phyloP scores from a whole-genome alignment of 2,329 filamentous ascomycete genomes.

The Thermothelomyces thermophilus region DNA sequence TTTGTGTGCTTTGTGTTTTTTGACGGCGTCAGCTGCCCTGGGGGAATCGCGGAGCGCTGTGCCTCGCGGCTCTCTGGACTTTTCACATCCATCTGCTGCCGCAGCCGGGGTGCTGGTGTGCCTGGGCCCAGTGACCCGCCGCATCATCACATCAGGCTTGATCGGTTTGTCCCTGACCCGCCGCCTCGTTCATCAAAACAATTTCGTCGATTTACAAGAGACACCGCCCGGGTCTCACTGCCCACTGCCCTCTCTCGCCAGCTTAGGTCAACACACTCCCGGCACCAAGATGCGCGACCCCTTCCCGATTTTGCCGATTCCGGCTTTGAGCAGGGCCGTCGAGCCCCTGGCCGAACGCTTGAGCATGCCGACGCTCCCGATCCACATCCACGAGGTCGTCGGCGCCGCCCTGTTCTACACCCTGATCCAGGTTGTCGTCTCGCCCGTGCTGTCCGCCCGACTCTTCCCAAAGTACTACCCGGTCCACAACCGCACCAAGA shows the following conservation, averaged over 20 bases:
- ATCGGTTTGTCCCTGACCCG: neutral
- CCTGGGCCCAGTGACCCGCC: neutral
- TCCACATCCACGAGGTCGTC: conserved; percentile 72
- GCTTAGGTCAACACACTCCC: neutral
- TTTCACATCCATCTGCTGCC: conserved; percentile 2
- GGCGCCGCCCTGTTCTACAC: conserved; percentile 62
- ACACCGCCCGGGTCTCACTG: neutral
- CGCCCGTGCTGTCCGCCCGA: conserved; percentile 57
- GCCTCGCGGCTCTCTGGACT: neutral
- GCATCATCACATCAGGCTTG: neutral
- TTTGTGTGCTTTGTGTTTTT: neutral
- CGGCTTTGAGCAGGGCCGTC: conserved; percentile 49
- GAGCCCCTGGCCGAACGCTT: conserved; percentile 59
- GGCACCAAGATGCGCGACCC: conserved; percentile 58
- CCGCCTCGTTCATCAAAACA: neutral
- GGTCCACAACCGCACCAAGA: conserved; percentile 54
- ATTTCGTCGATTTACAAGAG: neutral
- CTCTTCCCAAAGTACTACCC: conserved; percentile 60
- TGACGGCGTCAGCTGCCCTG: neutral
- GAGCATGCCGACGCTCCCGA: conserved; percentile 58
- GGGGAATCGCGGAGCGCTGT: neutral
- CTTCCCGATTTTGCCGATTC: conserved; percentile 57
- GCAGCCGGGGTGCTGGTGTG: neutral
- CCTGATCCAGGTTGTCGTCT: conserved; percentile 57
- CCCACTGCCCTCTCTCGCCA: neutral